phyloP scores from a whole-genome alignment of 768 basidiomycete genomes.

The Dacryopinax spathularia region DNA sequence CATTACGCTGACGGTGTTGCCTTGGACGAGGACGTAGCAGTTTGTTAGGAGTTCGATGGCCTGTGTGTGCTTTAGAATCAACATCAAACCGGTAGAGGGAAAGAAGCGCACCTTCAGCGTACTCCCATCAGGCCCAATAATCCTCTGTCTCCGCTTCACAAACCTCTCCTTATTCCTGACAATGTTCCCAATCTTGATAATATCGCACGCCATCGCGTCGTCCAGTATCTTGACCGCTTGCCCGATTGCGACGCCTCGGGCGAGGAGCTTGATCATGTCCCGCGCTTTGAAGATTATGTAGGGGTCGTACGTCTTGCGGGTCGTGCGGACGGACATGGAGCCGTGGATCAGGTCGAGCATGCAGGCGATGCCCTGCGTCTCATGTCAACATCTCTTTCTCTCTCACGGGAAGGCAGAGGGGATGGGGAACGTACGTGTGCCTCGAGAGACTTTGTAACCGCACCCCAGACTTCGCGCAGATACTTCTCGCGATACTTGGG shows the following conservation, averaged over 20 bases:
- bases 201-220: conserved; percentile 83
- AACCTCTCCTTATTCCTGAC: conserved; percentile 94
- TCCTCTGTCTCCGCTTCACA: conserved; percentile 87
- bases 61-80: conserved; percentile 34
- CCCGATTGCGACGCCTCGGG: conserved; percentile 72
- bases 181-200: conserved; percentile 92
- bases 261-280: conserved; percentile 88
- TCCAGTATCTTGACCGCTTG: conserved; percentile 85
- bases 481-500: conserved; percentile 98
- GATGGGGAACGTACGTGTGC: conserved; percentile 40
- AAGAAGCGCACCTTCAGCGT: conserved; percentile 67
- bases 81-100: background rate
- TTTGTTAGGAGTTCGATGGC: conserved; percentile 93
- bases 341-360: conserved; percentile 91
- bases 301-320: conserved; percentile 92
- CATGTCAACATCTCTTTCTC: background rate
- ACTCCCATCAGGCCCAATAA: conserved; percentile 93
- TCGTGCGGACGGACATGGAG: conserved; percentile 93
- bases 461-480: conserved; percentile 85
- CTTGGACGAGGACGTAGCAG: conserved; percentile 96
- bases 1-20: conserved; percentile 96
- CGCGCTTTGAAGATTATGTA: conserved; percentile 92
- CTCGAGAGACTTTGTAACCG: conserved; percentile 73
- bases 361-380: conserved; percentile 63
- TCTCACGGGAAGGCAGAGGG: background rate